Evolutionary conservation across 2,329 filamentous ascomycete species (phyloP).

Genomic region (Tolypocladium tundrense): DNA sequence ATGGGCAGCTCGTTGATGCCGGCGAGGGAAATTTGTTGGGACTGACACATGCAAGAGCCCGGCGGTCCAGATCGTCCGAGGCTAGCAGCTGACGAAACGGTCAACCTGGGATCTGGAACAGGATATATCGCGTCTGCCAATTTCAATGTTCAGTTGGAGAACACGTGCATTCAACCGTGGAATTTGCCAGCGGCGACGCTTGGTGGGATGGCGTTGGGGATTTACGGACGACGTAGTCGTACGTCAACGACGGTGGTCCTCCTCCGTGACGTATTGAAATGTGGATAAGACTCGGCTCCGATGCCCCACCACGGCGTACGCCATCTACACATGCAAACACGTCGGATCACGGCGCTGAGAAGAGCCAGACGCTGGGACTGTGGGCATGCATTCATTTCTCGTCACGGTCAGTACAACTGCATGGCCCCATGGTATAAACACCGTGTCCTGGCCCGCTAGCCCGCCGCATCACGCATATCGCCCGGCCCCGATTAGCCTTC

Average conservation of each 20-base stretch:
- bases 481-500: not conserved
- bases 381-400: not conserved
- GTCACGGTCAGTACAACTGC: not conserved
- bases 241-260: not conserved
- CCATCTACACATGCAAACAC: not conserved
- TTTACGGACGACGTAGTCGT: not conserved
- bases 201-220: not conserved
- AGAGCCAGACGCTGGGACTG: not conserved
- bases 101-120: not conserved
- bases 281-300: not conserved
- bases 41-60: not conserved
- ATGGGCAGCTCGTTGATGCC: not conserved
- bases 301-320: not conserved
- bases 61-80: not conserved
- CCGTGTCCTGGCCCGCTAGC: not conserved
- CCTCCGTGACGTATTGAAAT: not conserved
- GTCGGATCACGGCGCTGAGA: not conserved
- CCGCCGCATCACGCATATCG: not conserved
- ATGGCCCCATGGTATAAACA: not conserved
- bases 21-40: not conserved
- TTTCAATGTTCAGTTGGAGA: not conserved
- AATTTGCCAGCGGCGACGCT: not conserved
- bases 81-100: not conserved
- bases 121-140: not conserved
- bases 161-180: not conserved